Evolutionary conservation across 768 basidiomycete genomes (phyloP).

Genomic region (Mycena crocata): DNA sequence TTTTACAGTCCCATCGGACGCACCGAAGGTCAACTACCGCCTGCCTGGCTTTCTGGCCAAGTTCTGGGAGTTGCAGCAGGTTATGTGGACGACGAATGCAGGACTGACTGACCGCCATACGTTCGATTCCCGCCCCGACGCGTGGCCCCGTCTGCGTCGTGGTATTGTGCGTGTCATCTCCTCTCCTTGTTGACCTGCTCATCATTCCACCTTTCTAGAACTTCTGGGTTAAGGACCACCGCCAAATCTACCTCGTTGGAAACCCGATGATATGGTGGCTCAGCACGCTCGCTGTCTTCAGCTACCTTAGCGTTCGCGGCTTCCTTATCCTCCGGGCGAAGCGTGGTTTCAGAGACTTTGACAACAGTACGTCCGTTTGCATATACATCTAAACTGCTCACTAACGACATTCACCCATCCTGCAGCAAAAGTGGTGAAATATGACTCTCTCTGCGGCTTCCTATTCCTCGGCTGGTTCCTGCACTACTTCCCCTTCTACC

Average conservation of each 20-base stretch:
- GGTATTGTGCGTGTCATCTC: conserved; percentile 81
- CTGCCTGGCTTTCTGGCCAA: conserved; percentile 91
- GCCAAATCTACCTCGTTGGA: conserved; percentile 94
- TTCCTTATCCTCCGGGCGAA: conserved; percentile 90
- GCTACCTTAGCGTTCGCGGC: conserved; percentile 77
- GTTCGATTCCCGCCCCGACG: conserved; percentile 92
- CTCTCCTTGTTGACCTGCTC: background rate
- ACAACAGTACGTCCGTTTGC: conserved; percentile 74
- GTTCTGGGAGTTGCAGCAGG: conserved; percentile 90
- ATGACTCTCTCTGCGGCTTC: conserved; percentile 91
- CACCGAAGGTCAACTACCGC: conserved; percentile 89
- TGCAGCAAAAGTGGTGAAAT: conserved; percentile 89
- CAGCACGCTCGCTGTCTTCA: conserved; percentile 75
- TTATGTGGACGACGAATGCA: conserved; percentile 98
- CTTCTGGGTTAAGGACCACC: conserved; percentile 98
- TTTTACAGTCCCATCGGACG: conserved; percentile 71
- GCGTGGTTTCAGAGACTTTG: conserved; percentile 92
- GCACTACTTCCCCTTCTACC: conserved; percentile 97
- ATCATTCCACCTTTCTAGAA: conserved; percentile 63
- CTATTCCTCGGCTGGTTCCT: conserved; percentile 91
- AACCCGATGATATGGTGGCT: conserved; percentile 96
- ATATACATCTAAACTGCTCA: background rate
- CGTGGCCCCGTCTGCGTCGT: conserved; percentile 91
- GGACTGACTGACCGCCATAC: conserved; percentile 95
- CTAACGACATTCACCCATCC: conserved; percentile 4